phyloP scores from a whole-genome alignment of 371 early-diverging fungal genomes.

The Coemansia sp. region DNA sequence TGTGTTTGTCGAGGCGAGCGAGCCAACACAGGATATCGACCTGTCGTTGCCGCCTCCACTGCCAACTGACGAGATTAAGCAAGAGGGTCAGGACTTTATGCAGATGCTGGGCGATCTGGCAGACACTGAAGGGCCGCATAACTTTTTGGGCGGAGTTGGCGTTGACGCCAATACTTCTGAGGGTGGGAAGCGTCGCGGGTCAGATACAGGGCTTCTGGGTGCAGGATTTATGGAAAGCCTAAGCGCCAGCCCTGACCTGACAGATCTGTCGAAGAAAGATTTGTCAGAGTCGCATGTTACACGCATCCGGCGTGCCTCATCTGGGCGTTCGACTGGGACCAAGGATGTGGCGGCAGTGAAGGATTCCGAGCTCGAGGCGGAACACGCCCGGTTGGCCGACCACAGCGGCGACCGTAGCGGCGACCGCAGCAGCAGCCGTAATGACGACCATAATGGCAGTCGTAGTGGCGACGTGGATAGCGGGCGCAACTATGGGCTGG shows the following conservation, averaged over 20 bases:
- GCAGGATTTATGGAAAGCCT: conserved; percentile 8
- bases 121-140: background rate
- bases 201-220: background rate
- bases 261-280: background rate
- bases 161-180: background rate
- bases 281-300: too few species aligned
- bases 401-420: background rate
- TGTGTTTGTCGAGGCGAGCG: conserved; percentile 37
- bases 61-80: background rate
- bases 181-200: background rate
- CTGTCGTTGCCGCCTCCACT: background rate
- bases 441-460: too few species aligned
- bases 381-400: conserved; percentile 14
- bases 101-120: background rate
- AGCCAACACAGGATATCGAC: conserved; percentile 1
- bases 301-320: too few species aligned
- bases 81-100: conserved; percentile 6
- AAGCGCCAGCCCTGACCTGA: background rate
- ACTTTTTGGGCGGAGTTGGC: background rate
- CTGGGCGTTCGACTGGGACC: too few species aligned
- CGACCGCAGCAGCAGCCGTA: conserved; percentile 2
- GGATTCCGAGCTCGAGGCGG: conserved; percentile 21
- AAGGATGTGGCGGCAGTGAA: background rate
- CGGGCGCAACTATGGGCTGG: conserved; percentile 13
- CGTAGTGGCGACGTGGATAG: background rate